Percentiles rank a stretch among this genome's conserved stretches.
These are phyloP conservation scores for Termitomyces eurrhizus DNA, from an alignment of 768 basidiomycete genomes.

Conservation along the genomic window DNA sequence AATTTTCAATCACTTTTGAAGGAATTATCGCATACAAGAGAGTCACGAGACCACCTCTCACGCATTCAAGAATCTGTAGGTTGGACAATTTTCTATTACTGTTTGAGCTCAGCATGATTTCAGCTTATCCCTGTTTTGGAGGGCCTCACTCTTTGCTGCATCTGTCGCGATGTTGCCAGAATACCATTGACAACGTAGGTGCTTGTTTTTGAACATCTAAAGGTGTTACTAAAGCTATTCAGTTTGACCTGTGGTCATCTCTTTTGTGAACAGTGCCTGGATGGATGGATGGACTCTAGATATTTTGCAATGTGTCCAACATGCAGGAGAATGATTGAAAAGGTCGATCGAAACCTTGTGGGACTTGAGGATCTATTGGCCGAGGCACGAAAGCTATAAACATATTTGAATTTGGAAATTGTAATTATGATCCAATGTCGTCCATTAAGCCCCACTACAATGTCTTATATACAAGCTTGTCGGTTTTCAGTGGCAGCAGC, in stretches of 20 bases:
- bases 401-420: no score
- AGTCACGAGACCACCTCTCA: not conserved
- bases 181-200: not conserved
- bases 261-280: not conserved
- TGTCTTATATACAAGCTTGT: no score
- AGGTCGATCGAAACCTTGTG: not conserved
- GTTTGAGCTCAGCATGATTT: not conserved
- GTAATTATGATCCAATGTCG: no score
- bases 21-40: not conserved
- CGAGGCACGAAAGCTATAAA: not conserved
- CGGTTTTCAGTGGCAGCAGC: no score
- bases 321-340: not conserved
- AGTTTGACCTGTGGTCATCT: not conserved
- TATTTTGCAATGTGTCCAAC: not conserved
- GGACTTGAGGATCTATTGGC: not conserved
- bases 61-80: not conserved
- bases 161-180: not conserved
- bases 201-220: not conserved
- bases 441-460: no score
- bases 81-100: not conserved
- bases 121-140: not conserved
- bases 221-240: not conserved
- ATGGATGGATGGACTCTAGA: not conserved
- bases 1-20: not conserved
- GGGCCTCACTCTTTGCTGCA: not conserved